These are phyloP conservation scores for Protea cynaroides DNA, from an alignment of 164 flowering plant species.

Conservation along the genomic window DNA sequence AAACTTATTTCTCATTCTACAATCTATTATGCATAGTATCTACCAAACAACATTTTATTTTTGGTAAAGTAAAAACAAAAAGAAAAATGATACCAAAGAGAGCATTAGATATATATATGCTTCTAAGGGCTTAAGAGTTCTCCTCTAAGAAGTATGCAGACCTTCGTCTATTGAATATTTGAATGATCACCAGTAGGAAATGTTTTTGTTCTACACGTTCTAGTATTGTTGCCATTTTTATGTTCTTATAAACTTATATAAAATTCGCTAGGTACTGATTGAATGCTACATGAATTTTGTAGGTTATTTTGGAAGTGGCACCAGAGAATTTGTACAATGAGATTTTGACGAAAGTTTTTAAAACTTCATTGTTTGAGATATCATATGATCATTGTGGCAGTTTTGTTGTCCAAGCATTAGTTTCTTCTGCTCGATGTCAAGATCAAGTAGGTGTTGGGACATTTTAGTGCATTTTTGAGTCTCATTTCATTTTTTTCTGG, in stretches of 20 bases:
- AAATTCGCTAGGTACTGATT: background rate
- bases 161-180: too few species aligned
- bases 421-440: slow-evolving; percentile 55
- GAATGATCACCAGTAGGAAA: background rate
- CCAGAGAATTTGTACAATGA: slow-evolving; percentile 64
- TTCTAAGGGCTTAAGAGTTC: too few species aligned
- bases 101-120: too few species aligned
- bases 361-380: slow-evolving; percentile 49
- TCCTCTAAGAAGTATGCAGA: too few species aligned
- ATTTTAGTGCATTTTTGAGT: background rate
- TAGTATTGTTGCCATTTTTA: too few species aligned
- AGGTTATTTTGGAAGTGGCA: slow-evolving; percentile 91
- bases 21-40: too few species aligned
- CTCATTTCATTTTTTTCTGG: background rate
- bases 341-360: slow-evolving; percentile 55
- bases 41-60: too few species aligned
- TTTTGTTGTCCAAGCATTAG: slow-evolving; percentile 80
- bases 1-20: too few species aligned
- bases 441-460: slow-evolving; percentile 56
- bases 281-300: slow-evolving; percentile 19
- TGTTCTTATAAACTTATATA: background rate
- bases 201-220: background rate
- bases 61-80: too few species aligned
- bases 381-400: slow-evolving; percentile 74
- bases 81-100: too few species aligned